Evolutionary conservation across 495 filamentous ascomycete genomes (phyloP), one percentile per base, ranked within the genome.

Genomic region (Podospora fimiseda): DNA sequence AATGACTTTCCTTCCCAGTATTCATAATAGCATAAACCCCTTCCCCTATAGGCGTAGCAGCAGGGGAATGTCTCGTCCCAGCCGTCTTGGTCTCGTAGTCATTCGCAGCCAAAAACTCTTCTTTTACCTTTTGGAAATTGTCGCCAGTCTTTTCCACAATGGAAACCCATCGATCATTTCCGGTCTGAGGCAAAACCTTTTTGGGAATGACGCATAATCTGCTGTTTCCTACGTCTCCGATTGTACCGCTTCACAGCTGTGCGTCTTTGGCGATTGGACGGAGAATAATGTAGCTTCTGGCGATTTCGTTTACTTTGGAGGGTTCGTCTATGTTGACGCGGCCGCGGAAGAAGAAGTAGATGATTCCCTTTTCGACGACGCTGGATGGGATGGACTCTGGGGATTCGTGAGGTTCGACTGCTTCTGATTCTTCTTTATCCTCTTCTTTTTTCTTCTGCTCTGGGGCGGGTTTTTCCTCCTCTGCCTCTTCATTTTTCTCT

Each of bases 301-400:
- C 80, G 38, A 96, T 77, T 24, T 96, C 90, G 36, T 73, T 62
- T 7, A 90, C 69, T 52, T 75, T 68, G n/a, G 83, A 75, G 9
- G 91, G 85, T 9, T 89, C 79, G 11, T 89, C 79, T 16, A 88
- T 76, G 50, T 78, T 79, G 48, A 95, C 88, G 20, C 89, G 83
- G 9, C 80, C 80, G 39, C 90, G 84, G 64, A 84, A 85, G 74
- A 96, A 95, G 78, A 96, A 95, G 74, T 95, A 96, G 57, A 97
- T 87, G 57, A 95, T 79, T 2, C 91, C 92, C 59, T 95, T 96
- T 61, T 97, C 92, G 9, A 95, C 74, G 22, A 93, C 82, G 49
- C 73, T 88, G n/a, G 86, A 84, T 0, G 90, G 81, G 5, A 83
- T 72, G 7, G 53, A 9, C 19, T 66, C 52, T 1, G 57, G 39